Evolutionary conservation across 2,329 filamentous ascomycete genomes (phyloP).

Genomic region (Diaporthe caulivora): DNA sequence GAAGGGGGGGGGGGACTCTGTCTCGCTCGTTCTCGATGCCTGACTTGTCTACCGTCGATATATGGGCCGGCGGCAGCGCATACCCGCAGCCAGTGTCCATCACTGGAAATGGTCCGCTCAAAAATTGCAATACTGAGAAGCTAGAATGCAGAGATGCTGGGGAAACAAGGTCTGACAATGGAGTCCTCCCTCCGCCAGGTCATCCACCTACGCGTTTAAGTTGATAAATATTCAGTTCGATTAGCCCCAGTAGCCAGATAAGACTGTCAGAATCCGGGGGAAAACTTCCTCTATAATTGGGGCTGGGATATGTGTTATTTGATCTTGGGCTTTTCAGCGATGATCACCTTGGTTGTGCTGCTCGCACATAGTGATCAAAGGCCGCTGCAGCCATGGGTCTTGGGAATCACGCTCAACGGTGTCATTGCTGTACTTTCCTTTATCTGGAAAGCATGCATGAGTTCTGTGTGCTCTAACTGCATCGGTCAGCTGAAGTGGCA

Average conservation of each 20-base stretch:
- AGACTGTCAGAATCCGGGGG: background rate
- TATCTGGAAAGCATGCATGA: background rate
- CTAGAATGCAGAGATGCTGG: no score
- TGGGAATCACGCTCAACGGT: background rate
- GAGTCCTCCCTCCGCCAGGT: no score
- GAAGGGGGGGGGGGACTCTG: background rate
- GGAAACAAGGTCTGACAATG: no score
- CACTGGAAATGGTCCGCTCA: no score
- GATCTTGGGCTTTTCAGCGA: background rate
- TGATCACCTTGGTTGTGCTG: background rate
- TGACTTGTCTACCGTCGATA: background rate
- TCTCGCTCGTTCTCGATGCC: background rate
- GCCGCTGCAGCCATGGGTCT: background rate
- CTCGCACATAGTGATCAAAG: background rate
- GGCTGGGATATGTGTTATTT: background rate
- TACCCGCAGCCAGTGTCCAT: no score
- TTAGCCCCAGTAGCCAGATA: no score
- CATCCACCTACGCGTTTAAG: no score
- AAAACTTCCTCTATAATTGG: background rate
- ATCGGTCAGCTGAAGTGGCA: slow-evolving; percentile 4
- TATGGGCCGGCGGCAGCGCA: no score
- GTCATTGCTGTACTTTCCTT: background rate
- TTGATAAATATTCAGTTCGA: no score
- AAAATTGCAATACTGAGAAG: background rate
- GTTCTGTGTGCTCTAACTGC: background rate